Evolutionary conservation across 2,329 filamentous ascomycete species (phyloP), one percentile per base, ranked within the genome.

Genomic region (Botryotinia convoluta): DNA sequence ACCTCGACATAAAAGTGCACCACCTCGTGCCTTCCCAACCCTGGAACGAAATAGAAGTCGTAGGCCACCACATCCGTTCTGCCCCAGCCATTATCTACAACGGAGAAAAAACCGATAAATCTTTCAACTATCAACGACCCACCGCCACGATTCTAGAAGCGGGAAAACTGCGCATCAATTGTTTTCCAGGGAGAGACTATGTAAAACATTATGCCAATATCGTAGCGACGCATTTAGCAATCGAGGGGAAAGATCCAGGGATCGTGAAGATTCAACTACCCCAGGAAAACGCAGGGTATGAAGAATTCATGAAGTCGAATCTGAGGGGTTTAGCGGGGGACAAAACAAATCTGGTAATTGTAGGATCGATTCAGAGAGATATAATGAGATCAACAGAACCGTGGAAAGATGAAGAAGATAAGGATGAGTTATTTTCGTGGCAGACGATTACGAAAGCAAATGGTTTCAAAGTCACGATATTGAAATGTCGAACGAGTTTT

Each of bases 1-100:
- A 68, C 64, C 45, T 54, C 9, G 26, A 68, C 22, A 54, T 68
- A 18, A 54, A 68, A 32, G 64, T 68, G 26, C 64, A 54, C 26
- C 45, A 68, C 16, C 64, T 68, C 7, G 26, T 54, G 5, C 35
- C 45, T 6, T 54, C 35, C 0, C 35, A 18, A 14, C 16, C 14
- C 5, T 68, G 64, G 64, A 29, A 9, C 5, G 45, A 68, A 54
- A 68, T 68, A 10, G 64, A 68, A 57, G 45, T 54, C 6, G n/a
- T n/a, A 29, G 64, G 64, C 14, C 22, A 39, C 6, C 45, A 67
- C 16, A 67, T 5, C 22, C 63, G 63, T 26, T 51, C 29, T 8
- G 3, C 45, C 0, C 45, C 64, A 22, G 45, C 64, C 22, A 51
- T 67, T 32, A 67, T 67, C 4, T 51, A 39, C 8, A 35, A 54